Conservation (phyloP, 2,329 filamentous ascomycete genomes). For the Aspergillus sp. region DNA sequence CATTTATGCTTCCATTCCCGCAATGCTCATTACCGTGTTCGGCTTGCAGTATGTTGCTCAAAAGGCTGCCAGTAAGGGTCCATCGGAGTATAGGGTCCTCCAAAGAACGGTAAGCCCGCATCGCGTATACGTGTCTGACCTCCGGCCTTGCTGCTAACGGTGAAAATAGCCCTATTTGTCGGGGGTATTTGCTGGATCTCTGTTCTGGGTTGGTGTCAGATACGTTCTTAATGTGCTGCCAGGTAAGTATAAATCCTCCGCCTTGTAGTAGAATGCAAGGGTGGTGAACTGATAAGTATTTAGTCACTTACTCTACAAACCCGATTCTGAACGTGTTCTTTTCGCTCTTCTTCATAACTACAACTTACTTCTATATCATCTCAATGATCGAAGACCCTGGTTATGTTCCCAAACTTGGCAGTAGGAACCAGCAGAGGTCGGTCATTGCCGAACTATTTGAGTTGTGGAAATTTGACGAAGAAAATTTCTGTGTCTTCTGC, state of each 20-base stretch:
- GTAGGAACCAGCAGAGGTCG: constrained; percentile 81
- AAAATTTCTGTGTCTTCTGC: constrained; percentile 88
- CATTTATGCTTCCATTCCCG: constrained; percentile 68
- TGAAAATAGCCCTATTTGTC: constrained; percentile 72
- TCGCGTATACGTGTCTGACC: not conserved
- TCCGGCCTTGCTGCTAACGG: not conserved
- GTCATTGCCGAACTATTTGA: constrained; percentile 81
- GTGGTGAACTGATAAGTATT: not conserved
- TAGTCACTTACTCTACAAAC: constrained; percentile 58
- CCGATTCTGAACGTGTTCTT: constrained; percentile 77
- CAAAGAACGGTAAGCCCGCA: constrained; percentile 67
- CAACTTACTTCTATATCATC: constrained; percentile 76
- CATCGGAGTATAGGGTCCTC: constrained; percentile 79
- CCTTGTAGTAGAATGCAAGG: not conserved
- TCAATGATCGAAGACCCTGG: constrained; percentile 87
- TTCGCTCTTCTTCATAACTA: constrained; percentile 55
- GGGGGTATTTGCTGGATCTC: constrained; percentile 80
- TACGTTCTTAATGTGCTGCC: constrained; percentile 71
- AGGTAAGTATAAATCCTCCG: constrained; percentile 44
- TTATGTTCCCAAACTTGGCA: constrained; percentile 83
- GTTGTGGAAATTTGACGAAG: constrained; percentile 84
- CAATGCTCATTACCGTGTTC: constrained; percentile 58
- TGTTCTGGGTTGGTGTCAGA: constrained; percentile 72
- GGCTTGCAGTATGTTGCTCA: constrained; percentile 69
- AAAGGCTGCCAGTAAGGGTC: constrained; percentile 73